These are phyloP conservation scores for Cytospora piceicola DNA, from an alignment of 2,329 filamentous ascomycete species.

Conservation along the genomic window DNA sequence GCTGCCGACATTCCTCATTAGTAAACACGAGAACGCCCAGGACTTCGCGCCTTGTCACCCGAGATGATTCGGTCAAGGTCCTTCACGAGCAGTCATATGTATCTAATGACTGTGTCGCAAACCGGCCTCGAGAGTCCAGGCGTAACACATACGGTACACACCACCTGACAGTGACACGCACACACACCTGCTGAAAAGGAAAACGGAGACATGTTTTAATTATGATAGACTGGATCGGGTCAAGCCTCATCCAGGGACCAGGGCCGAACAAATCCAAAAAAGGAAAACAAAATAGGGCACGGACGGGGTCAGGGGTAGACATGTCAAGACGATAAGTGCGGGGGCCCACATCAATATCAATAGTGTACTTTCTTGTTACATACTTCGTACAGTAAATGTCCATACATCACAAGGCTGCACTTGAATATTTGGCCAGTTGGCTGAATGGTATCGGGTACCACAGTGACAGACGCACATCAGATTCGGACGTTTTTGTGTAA, in stretches of 20 bases:
- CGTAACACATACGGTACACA: too few species aligned
- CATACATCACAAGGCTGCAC: constrained; percentile 5
- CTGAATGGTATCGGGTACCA: constrained; percentile 1
- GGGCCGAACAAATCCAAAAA: constrained; percentile 4
- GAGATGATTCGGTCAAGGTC: not conserved
- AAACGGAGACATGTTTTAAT: constrained; percentile 12
- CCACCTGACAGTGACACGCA: too few species aligned
- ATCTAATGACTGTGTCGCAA: not conserved
- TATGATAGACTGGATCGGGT: constrained; percentile 15
- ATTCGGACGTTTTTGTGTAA: not conserved
- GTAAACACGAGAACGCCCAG: not conserved
- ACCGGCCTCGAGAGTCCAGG: not conserved
- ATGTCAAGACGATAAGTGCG: constrained; percentile 18
- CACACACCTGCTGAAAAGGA: not conserved
- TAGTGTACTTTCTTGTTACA: not conserved
- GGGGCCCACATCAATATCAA: constrained; percentile 16
- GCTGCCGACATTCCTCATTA: constrained; percentile 2
- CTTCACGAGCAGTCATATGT: not conserved
- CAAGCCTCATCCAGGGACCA: constrained; percentile 15
- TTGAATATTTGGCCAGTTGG: not conserved
- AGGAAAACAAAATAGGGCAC: constrained; percentile 9
- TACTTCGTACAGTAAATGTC: not conserved
- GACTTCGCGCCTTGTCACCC: not conserved
- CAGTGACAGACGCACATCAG: not conserved
- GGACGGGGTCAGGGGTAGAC: constrained; percentile 16